Evolutionary conservation across 805 yeast genomes (phyloP), one percentile per base, ranked within the genome.

Genomic region (Zygotorulaspora florentina): DNA sequence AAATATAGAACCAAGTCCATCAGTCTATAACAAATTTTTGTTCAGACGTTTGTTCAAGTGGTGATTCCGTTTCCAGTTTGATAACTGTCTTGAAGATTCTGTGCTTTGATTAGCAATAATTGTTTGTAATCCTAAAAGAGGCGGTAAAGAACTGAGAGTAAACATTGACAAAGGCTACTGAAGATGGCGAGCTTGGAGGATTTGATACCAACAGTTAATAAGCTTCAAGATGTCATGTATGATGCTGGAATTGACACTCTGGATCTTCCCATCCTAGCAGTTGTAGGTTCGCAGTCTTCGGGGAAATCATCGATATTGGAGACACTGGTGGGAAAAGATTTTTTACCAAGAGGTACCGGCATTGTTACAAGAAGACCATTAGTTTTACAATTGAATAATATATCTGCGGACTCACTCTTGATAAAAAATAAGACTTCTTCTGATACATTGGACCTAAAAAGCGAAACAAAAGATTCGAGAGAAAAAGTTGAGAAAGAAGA

Each of bases 291-390:
- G 1, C 99, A 91, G 69, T 86, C 96, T 8, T 87, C 96, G 53
- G 99, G 99, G 39, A 91, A 91, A 68, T 85, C 95, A 15, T 87
- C 96, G 2, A 96, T 91, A 26, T 74, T 91, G 61, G 99, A 91
- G 66, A 91, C 95, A 56, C 84, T 91, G 42, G 96, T 91, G 15
- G 96, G 97, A n/a, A 80, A 83, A 64, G 98, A 93, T 66, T 91
- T 91, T 57, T 71, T 91, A 47, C 99, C 99, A 36, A 75, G 99
- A 61, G 98, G 98, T 16, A 89, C 97, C 2, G 99, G 99, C 23
- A 91, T 91, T 46, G 98, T 93, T 36, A 91, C 99, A 18, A 79
- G 99, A 63, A 75, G 99, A 51, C 99, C 99, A 0, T 72, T 93
- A 51, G 85, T 93, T 27, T 74, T 93, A 51, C 98, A 93, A 68